Conservation (phyloP, 768 basidiomycete species). For the Rhodotorula babjevae region DNA sequence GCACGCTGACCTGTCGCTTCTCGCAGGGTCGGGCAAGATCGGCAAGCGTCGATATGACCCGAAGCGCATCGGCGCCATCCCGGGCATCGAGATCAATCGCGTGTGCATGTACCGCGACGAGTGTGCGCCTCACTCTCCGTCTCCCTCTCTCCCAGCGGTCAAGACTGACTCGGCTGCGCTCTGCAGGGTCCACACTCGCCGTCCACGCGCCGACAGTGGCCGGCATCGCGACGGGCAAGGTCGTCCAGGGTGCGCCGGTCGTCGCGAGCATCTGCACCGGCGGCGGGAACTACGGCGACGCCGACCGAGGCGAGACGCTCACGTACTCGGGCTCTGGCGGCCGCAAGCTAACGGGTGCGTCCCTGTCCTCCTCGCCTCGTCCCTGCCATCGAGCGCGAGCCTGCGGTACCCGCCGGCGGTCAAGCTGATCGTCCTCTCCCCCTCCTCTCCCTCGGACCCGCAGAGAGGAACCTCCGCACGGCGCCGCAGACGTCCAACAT, state of each 20-base stretch:
- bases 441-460: constrained; percentile 54
- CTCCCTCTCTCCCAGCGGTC: no score
- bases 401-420: no score
- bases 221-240: constrained; percentile 64
- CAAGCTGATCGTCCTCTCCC: background rate
- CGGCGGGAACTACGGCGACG: constrained; percentile 48
- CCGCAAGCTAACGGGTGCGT: constrained; percentile 64
- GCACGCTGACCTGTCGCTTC: no score
- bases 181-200: background rate
- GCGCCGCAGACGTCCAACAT: constrained; percentile 63
- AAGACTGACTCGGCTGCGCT: no score
- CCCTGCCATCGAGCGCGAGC: background rate
- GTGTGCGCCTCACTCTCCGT: no score
- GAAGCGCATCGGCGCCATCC: constrained; percentile 74
- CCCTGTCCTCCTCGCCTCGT: no score
- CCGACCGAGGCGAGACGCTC: constrained; percentile 34
- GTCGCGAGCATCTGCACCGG: constrained; percentile 79
- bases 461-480: constrained; percentile 80
- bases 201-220: constrained; percentile 68
- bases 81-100: constrained; percentile 69
- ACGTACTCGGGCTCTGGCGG: constrained; percentile 58
- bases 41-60: constrained; percentile 8
- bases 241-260: constrained; percentile 47
- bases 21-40: background rate
- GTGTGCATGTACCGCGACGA: constrained; percentile 61